Percentiles rank a stretch among this genome's conserved stretches.
Conservation (phyloP, 139 green algal genomes). For the Picochlorum sp. region DNA sequence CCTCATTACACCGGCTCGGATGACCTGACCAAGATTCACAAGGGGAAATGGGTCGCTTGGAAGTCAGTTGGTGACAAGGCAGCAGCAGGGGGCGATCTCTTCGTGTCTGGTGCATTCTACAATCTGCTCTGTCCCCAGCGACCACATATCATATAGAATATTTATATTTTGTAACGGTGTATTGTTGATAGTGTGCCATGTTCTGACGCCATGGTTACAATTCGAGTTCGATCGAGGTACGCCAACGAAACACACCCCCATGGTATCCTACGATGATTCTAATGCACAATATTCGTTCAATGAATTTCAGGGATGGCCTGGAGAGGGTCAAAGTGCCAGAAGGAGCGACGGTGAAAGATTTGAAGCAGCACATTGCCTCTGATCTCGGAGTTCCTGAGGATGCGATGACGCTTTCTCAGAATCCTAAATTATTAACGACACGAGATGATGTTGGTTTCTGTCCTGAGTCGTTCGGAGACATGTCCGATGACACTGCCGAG, state of each 20-base stretch:
- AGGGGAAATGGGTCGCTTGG: constrained; percentile 82
- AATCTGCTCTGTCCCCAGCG: constrained; percentile 91
- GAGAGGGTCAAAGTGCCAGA: constrained; percentile 64
- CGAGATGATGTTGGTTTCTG: constrained; percentile 23
- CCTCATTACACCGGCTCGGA: constrained; percentile 85
- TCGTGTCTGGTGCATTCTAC: constrained; percentile 84
- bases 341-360: constrained; percentile 32
- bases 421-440: constrained; percentile 56
- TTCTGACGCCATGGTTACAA: background rate
- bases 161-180: constrained; percentile 6
- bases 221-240: constrained; percentile 2
- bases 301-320: constrained; percentile 59
- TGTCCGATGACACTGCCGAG: constrained; percentile 12
- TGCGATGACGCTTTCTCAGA: constrained; percentile 62
- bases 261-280: background rate
- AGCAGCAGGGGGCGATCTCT: constrained; percentile 73
- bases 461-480: constrained; percentile 32
- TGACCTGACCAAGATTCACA: constrained; percentile 60
- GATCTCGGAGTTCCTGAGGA: constrained; percentile 55
- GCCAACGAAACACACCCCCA: background rate
- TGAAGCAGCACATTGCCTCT: constrained; percentile 47
- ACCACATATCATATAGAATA: constrained; percentile 43
- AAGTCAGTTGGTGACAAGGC: constrained; percentile 67
- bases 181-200: background rate
- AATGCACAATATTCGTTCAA: background rate